A percentile compares a stretch with the other conserved stretches of the same genome.
phyloP scores from a whole-genome alignment of 164 flowering plant genomes.

The Umbellularia californica region DNA sequence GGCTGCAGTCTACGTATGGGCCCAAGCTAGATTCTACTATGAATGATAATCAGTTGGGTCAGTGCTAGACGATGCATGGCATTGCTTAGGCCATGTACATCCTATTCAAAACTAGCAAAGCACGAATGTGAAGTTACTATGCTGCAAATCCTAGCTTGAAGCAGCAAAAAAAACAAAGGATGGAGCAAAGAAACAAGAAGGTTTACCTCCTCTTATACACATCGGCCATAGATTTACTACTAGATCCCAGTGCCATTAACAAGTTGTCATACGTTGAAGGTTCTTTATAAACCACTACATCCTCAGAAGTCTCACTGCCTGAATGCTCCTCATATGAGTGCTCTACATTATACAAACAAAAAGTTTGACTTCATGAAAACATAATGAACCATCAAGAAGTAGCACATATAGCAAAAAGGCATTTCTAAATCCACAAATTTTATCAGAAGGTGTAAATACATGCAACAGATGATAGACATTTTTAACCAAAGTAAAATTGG shows the following conservation, averaged over 20 bases:
- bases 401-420: neutral
- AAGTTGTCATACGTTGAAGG: conserved; percentile 44
- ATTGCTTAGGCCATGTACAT: neutral
- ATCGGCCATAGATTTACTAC: conserved; percentile 34
- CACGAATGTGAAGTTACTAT: neutral
- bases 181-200: neutral
- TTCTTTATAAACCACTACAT: conserved; percentile 22
- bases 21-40: no score
- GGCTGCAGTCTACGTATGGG: no score
- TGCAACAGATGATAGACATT: neutral
- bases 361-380: neutral
- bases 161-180: neutral
- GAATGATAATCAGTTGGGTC: no score
- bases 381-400: neutral
- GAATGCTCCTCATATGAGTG: conserved; percentile 26
- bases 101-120: neutral
- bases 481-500: neutral
- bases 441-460: neutral
- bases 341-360: conserved; percentile 14
- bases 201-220: conserved; percentile 39
- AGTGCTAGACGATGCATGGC: no score
- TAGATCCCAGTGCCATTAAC: conserved; percentile 30
- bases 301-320: conserved; percentile 19
- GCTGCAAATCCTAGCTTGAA: no score
- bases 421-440: neutral